Evolutionary conservation across 1,139 yeast genomes (phyloP), one percentile per base, ranked within the genome.

Genomic region (Kodamaea plutei): DNA sequence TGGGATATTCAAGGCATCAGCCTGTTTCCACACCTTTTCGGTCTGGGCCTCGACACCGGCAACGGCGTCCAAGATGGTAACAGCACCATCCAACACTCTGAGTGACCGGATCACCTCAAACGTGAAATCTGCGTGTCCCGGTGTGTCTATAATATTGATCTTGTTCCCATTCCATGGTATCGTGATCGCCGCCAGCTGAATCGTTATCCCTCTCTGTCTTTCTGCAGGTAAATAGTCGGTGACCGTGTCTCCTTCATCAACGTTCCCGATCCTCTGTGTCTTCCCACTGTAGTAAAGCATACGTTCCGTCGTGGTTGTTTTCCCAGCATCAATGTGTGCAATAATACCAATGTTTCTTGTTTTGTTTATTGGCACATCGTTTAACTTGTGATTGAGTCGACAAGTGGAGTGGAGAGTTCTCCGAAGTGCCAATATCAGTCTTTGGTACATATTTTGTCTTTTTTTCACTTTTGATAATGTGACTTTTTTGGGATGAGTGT

Each of bases 1-100:
- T 0, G 98, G 97, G 32, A 84, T 75, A 2, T 58, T 58, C 39
- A 84, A 64, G 16, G 70, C 73, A 23, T 64, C 64, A 2, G 96
- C 91, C 54, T 89, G 96, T 45, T 73, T 76, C 97, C 97, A 91
- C 2, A 91, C 97, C 50, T 88, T 89, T 52, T 89, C 96, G 0
- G 98, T 91, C 53, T 93, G 97, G 0, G 98, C 94, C 50, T 91
- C 98, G 1, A 91, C 98, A 9, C 98, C 99, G 2, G 96, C 97
- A 4, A 91, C 97, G 0, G 85, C 95, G 58, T 91, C 99, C 33
- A 91, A 61, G 8, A 91, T 84, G 0, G 95, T 83, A 4, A 91
- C 94, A 0, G 89, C 94, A 1, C 97, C 96, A 57, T 91, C 98
- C 11, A 91, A 63, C 1, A 91, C 96, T 39, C 96, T 69, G 37